Conservation (phyloP, 139 green algal genomes). For the Coelastrella sp. region DNA sequence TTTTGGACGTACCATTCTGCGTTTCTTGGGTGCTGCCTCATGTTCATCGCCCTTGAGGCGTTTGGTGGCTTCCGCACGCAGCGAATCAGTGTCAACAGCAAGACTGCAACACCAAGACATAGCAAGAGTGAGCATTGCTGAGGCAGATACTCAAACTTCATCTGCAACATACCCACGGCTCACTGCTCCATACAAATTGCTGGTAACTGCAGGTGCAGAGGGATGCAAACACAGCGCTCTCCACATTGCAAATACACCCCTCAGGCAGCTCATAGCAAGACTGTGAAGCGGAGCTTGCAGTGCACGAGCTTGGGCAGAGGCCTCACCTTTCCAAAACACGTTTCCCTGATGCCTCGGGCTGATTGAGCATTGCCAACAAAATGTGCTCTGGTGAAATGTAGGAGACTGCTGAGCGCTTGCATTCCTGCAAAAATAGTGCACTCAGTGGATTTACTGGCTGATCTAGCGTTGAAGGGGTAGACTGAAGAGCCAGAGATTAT, state of each 20-base stretch:
- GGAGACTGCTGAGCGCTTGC: constrained; percentile 78
- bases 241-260: too few species aligned
- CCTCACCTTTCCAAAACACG: constrained; percentile 67
- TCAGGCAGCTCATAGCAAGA: too few species aligned
- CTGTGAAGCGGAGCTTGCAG: too few species aligned
- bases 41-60: constrained; percentile 76
- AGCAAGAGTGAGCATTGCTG: too few species aligned
- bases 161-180: too few species aligned
- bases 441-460: background rate
- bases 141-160: too few species aligned
- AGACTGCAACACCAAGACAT: constrained; percentile 48
- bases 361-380: constrained; percentile 80
- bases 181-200: too few species aligned
- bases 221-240: too few species aligned
- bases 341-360: constrained; percentile 57
- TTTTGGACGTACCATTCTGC: constrained; percentile 56
- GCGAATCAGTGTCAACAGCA: constrained; percentile 60
- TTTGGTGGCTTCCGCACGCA: constrained; percentile 69
- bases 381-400: constrained; percentile 97
- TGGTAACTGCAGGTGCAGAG: too few species aligned
- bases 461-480: too few species aligned
- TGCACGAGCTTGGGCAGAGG: too few species aligned
- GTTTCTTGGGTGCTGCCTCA: constrained; percentile 59
- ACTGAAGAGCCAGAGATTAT: background rate
- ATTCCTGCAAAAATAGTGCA: constrained; percentile 70